phyloP scores from a whole-genome alignment of 2,329 filamentous ascomycete species.

The Hypoxylon rubiginosum region DNA sequence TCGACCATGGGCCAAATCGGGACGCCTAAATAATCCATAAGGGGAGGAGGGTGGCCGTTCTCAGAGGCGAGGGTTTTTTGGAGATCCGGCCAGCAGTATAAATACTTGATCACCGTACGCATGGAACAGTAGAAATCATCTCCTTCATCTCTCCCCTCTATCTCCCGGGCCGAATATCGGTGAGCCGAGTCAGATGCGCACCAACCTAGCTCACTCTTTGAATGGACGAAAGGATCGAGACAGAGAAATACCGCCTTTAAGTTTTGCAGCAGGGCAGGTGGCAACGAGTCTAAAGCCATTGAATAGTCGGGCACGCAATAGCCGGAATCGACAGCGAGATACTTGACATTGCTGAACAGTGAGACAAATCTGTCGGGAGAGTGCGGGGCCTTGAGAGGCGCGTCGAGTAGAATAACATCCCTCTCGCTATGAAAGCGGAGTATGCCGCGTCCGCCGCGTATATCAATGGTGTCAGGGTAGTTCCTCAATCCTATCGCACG shows the following conservation, averaged over 20 bases:
- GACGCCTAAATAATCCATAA: background rate
- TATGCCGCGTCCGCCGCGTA: slow-evolving; percentile 27
- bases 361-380: background rate
- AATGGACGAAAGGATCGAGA: too few species aligned
- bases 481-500: slow-evolving; percentile 49
- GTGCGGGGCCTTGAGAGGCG: background rate
- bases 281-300: background rate
- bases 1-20: slow-evolving; percentile 37
- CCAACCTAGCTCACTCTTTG: slow-evolving; percentile 40
- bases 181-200: slow-evolving; percentile 41
- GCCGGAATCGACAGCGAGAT: slow-evolving; percentile 4
- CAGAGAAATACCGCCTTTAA: background rate
- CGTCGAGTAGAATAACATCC: slow-evolving; percentile 47
- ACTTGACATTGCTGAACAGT: slow-evolving; percentile 9
- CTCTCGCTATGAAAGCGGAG: slow-evolving; percentile 49
- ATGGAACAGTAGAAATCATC: too few species aligned
- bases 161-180: slow-evolving; percentile 38
- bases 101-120: background rate
- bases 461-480: slow-evolving; percentile 51
- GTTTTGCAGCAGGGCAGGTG: background rate
- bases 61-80: slow-evolving; percentile 26
- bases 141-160: slow-evolving; percentile 6
- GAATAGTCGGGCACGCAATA: background rate
- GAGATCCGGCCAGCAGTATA: slow-evolving; percentile 52
- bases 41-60: background rate